Percentiles rank a stretch among this genome's conserved stretches.
phyloP scores from a whole-genome alignment of 106 monocot genomes.

The Vanilla planifolia region DNA sequence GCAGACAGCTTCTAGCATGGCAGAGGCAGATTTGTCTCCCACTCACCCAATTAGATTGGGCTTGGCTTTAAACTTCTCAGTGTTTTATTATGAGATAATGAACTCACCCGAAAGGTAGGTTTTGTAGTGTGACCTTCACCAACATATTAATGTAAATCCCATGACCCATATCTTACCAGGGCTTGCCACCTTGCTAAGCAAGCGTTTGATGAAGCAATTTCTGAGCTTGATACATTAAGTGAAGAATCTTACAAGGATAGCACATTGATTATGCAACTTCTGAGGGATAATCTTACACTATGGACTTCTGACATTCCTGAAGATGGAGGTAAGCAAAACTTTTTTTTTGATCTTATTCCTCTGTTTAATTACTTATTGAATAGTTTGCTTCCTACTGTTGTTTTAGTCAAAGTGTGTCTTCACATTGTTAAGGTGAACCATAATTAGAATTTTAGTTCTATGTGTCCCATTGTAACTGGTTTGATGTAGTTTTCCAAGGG shows the following conservation, averaged over 20 bases:
- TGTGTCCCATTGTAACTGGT: too few relatives aligned
- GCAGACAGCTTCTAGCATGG: slow-evolving; percentile 28
- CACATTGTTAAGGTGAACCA: too few relatives aligned
- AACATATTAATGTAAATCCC: background rate
- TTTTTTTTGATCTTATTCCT: too few relatives aligned
- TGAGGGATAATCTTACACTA: slow-evolving; percentile 41
- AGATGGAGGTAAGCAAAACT: slow-evolving; percentile 35
- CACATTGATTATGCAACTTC: slow-evolving; percentile 48
- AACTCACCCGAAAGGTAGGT: slow-evolving; percentile 43
- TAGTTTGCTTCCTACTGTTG: too few relatives aligned
- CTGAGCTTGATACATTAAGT: slow-evolving; percentile 32
- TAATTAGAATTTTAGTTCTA: too few relatives aligned
- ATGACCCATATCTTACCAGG: slow-evolving; percentile 6
- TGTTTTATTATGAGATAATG: slow-evolving; percentile 46
- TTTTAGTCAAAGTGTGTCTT: too few relatives aligned
- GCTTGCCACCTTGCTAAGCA: slow-evolving; percentile 50
- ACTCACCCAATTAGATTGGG: slow-evolving; percentile 40
- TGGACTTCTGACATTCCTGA: slow-evolving; percentile 39
- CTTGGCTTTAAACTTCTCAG: slow-evolving; percentile 41
- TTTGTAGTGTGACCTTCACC: too few relatives aligned
- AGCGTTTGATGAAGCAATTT: slow-evolving; percentile 43
- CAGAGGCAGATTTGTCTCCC: slow-evolving; percentile 28
- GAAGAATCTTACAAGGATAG: slow-evolving; percentile 51
- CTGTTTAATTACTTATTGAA: too few relatives aligned
- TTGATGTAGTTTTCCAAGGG: too few relatives aligned